Base-by-base conservation (phyloP, 768 basidiomycete species). In the Suillus americanus region DNA sequence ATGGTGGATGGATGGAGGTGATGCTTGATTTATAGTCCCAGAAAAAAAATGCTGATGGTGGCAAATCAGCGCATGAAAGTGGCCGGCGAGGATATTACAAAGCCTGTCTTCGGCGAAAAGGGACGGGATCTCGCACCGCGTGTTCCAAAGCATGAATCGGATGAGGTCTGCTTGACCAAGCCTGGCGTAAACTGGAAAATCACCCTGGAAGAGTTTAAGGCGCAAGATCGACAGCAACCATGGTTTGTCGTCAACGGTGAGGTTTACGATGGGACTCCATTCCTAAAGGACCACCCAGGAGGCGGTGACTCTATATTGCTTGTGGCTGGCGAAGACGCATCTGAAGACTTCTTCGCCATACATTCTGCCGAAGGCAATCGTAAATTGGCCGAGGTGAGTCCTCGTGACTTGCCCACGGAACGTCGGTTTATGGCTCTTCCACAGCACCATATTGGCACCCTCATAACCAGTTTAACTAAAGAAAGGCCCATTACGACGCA, bases 261-360 rank as follows among this genome's bases (percentile, higher is more conserved):
- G 71, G 84, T 86, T 7, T 88, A 88, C 67, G 82, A 86, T 54
- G 84, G 79, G 5, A 83, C 83, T 0, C 71, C 68, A 8, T 87
- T 81, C 67, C 73, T 88, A 50, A 75, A 80, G 5, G 83, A 84
- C 16, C 88, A 89, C 68, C 88, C 88, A 0, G 87, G 86, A 8
- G 86, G 87, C 1, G 75, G 78, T 0, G 80, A 85, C 62, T 84
- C 84, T 2, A 89, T 89, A 62, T 72, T 78, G 16, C 75, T 84
- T 23, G 81, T 84, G 12, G 86, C 86, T 1, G 86, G 86, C 0
- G 79, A 86, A 66, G 87, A 89, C 66, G 83, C 84, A 3, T 83
- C 85, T 1, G 87, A 89, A 16, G 87, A 89, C 64, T 89, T 88
- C 72, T 78, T 87, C 72, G 83, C 86, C 0, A 87, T 88, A 61